These are phyloP conservation scores for Penstemon davidsonii DNA, from an alignment of 257 asterid genomes.

Conservation along the genomic window DNA sequence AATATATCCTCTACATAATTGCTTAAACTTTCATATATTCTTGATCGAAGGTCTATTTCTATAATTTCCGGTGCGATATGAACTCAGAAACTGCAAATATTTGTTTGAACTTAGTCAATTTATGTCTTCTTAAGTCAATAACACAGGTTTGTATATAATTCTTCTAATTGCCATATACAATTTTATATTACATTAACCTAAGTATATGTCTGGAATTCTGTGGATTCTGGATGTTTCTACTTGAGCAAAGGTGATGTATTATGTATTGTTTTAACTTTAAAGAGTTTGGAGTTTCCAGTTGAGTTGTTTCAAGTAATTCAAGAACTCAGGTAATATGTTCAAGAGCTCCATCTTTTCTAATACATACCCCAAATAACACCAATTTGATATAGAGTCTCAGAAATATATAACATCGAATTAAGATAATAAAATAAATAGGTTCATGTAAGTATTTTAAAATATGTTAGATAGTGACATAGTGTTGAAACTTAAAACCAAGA, in stretches of 20 bases:
- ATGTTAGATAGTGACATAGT: too few relatives aligned
- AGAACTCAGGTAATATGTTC: too few relatives aligned
- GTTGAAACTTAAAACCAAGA: conserved; percentile 14
- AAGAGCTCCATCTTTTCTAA: too few relatives aligned
- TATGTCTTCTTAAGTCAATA: neutral
- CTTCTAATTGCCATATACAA: neutral
- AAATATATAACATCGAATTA: too few relatives aligned
- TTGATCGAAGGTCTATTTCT: neutral
- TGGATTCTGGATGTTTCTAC: neutral
- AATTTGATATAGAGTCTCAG: too few relatives aligned
- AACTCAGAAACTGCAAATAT: neutral
- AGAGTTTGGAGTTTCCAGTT: neutral
- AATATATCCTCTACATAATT: neutral
- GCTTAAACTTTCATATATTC: neutral
- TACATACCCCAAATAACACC: too few relatives aligned
- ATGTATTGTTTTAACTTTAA: neutral
- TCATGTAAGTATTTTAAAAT: too few relatives aligned
- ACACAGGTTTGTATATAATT: neutral
- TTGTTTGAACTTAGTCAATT: neutral
- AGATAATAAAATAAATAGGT: too few relatives aligned
- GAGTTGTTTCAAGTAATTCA: too few relatives aligned
- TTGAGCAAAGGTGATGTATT: neutral
- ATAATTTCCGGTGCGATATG: neutral
- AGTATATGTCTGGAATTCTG: neutral
- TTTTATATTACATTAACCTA: neutral